phyloP scores from a whole-genome alignment of 805 yeast genomes.

The Lipomyces starkeyi region DNA sequence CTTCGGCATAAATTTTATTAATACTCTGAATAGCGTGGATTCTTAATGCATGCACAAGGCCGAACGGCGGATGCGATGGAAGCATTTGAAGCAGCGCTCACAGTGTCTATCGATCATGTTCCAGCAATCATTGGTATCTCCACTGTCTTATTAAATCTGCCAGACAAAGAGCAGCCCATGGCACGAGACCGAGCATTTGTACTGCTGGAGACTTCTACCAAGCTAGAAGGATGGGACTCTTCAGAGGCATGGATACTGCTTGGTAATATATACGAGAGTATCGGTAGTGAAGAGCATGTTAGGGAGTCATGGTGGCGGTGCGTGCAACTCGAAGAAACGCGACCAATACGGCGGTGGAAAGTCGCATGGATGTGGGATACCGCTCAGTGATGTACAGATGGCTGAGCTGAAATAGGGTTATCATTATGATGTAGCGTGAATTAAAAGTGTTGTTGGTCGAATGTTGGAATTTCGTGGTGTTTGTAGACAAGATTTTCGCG shows the following conservation, averaged over 20 bases:
- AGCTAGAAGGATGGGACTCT: constrained; percentile 31
- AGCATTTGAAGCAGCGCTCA: constrained; percentile 36
- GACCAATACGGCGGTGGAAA: constrained; percentile 33
- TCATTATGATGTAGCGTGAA: neutral
- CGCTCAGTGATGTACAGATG: neutral
- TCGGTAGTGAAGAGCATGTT: constrained; percentile 22
- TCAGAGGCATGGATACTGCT: constrained; percentile 36
- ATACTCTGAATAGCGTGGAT: constrained; percentile 26
- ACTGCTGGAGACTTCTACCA: constrained; percentile 31
- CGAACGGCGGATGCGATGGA: constrained; percentile 22
- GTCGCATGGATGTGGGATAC: constrained; percentile 36
- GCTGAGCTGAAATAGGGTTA: neutral
- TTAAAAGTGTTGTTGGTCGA: neutral
- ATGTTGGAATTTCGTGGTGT: neutral
- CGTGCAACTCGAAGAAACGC: constrained; percentile 31
- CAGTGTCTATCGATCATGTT: constrained; percentile 33
- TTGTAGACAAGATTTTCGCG: neutral
- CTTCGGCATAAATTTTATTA: neutral
- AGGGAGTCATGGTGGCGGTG: constrained; percentile 28
- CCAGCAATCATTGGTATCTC: constrained; percentile 36
- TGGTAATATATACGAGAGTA: constrained; percentile 26
- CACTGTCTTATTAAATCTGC: constrained; percentile 15
- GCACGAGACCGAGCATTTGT: constrained; percentile 37
- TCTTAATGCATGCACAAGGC: constrained; percentile 29
- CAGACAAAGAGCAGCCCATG: constrained; percentile 33